These are phyloP conservation scores for Lentinula sp. DNA, from an alignment of 768 basidiomycete genomes.

Conservation along the genomic window DNA sequence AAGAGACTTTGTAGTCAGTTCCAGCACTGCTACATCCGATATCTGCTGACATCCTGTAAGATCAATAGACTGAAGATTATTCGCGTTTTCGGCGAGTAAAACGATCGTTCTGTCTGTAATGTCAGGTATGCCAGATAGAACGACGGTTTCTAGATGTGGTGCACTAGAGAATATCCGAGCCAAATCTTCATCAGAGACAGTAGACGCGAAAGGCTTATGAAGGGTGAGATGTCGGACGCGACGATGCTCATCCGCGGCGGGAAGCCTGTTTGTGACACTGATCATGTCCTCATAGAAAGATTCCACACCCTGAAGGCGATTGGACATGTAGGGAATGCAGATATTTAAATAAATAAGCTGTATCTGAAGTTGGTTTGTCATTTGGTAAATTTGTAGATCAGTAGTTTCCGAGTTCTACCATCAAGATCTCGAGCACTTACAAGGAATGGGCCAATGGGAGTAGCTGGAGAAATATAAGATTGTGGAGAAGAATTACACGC, in stretches of 20 bases:
- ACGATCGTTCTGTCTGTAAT: conserved; percentile 67
- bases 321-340: neutral
- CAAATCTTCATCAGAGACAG: conserved; percentile 49
- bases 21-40: conserved; percentile 72
- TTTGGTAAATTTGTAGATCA: neutral
- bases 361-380: neutral
- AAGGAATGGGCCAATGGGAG: conserved; percentile 1
- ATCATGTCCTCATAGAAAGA: conserved; percentile 54
- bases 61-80: conserved; percentile 69
- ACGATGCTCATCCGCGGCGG: conserved; percentile 51
- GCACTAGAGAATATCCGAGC: conserved; percentile 49
- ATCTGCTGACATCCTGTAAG: conserved; percentile 69
- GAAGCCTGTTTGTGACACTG: conserved; percentile 47
- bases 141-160: conserved; percentile 61
- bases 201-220: conserved; percentile 25
- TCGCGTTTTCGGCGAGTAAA: conserved; percentile 54
- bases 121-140: conserved; percentile 62
- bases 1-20: conserved; percentile 62
- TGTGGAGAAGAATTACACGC: neutral
- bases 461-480: conserved; percentile 1
- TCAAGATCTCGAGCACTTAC: conserved; percentile 1
- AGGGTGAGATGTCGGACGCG: conserved; percentile 57
- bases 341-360: conserved; percentile 5
- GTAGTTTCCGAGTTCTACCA: neutral
- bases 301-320: conserved; percentile 5